Evolutionary conservation across 1,284 basidiomycete species (phyloP).

Genomic region (Leccinum subfulvum): DNA sequence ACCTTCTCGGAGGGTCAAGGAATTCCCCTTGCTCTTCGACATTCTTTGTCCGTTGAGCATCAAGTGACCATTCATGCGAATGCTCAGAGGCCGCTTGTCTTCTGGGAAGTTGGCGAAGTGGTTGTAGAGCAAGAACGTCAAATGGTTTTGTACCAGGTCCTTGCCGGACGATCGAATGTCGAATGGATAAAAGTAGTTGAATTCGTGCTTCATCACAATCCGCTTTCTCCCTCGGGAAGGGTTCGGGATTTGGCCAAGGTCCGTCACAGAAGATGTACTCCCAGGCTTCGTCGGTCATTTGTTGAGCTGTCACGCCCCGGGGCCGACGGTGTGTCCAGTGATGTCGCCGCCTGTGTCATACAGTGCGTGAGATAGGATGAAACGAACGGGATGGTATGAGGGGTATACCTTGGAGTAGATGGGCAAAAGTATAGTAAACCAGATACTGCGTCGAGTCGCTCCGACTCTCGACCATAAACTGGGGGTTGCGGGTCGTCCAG

Average conservation of each 20-base stretch:
- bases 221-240: conserved; percentile 75
- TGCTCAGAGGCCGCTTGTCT: conserved; percentile 89
- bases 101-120: conserved; percentile 95
- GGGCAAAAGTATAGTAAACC: conserved; percentile 95
- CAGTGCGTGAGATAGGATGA: background rate
- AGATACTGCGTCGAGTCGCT: conserved; percentile 99
- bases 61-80: conserved; percentile 95
- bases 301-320: conserved; percentile 72
- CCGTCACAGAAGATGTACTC: conserved; percentile 88
- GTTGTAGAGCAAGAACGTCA: conserved; percentile 94
- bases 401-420: conserved; percentile 79
- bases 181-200: conserved; percentile 97
- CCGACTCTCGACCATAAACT: conserved; percentile 95
- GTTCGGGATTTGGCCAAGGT: conserved; percentile 52
- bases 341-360: background rate
- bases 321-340: no score
- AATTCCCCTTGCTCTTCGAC: conserved; percentile 95
- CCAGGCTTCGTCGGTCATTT: conserved; percentile 98
- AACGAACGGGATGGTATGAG: background rate
- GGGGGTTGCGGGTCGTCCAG: conserved; percentile 87
- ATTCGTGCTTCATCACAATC: conserved; percentile 86
- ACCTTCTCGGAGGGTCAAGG: conserved; percentile 74
- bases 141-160: conserved; percentile 94
- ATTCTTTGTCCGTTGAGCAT: conserved; percentile 99
- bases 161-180: conserved; percentile 99